A percentile compares a stretch with the other conserved stretches of the same genome.
Evolutionary conservation across 768 basidiomycete genomes (phyloP).

Genomic region (Tulasnella sp.): DNA sequence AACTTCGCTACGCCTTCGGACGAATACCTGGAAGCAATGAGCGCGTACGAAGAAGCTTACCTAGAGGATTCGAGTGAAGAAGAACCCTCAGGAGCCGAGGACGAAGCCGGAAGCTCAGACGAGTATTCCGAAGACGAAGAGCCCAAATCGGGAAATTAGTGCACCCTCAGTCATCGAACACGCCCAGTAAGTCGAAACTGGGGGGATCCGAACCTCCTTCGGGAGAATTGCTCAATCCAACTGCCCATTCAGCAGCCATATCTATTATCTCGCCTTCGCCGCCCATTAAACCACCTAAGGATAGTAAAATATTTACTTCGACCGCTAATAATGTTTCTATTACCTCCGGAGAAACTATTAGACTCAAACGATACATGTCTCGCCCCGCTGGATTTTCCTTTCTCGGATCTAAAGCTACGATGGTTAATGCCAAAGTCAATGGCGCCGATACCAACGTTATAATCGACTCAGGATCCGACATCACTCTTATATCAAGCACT

Average conservation of each 20-base stretch:
- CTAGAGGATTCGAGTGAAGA: slow-evolving; percentile 24
- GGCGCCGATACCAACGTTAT: not conserved
- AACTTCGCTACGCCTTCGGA: slow-evolving; percentile 25
- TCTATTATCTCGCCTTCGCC: not conserved
- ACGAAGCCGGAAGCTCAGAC: not conserved
- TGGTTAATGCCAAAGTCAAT: slow-evolving; percentile 16
- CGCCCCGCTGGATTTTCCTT: slow-evolving; percentile 37
- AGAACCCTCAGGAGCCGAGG: not conserved
- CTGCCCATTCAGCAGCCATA: not conserved
- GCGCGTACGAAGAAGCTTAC: slow-evolving; percentile 36
- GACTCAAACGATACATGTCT: slow-evolving; percentile 31
- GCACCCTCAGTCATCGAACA: not conserved
- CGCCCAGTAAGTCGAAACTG: not conserved
- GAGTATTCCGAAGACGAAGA: not conserved
- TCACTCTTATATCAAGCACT: slow-evolving; percentile 28
- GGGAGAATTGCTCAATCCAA: not conserved
- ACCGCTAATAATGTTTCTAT: not conserved
- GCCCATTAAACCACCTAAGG: not conserved
- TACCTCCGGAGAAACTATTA: not conserved
- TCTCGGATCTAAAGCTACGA: slow-evolving; percentile 35
- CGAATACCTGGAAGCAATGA: slow-evolving; percentile 18
- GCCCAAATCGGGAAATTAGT: not conserved
- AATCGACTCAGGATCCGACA: not conserved
- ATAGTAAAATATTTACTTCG: not conserved
- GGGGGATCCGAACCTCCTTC: not conserved